Base-by-base conservation (phyloP, 345 rosid species). In the Camelina neglecta region DNA sequence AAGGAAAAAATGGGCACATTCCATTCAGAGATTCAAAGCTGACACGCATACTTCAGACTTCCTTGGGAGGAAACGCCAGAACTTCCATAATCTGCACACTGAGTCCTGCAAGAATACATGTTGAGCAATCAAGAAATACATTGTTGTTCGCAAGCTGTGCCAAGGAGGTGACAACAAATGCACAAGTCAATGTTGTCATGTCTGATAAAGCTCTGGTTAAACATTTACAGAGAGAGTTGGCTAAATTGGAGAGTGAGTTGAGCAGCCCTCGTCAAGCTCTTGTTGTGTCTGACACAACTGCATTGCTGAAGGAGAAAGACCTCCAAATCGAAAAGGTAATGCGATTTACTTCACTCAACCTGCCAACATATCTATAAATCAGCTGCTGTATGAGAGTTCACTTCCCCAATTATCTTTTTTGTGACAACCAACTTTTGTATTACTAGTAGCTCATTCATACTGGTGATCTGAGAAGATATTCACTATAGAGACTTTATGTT, bases 111-210 rank as follows among this genome's bases (percentile, higher is more conserved):
- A 83, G 96, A 83, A 84, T 69, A 77, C 97, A 95, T 73, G 96
- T 90, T 53, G 99, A 95, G 78, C 97, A 95, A 74, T 88, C 99
- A 60, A 88, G 97, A 74, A 95, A 95, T 71, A 92, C 96, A 18
- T 90, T 95, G 74, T 71, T 95, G 79, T 95, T 95, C 68, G 99
- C 99, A 53, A 89, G 96, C 65, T 92, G 97, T 81, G 99, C 99
- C 9, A 92, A 92, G 79, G 97, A 90, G 79, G 97, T 95, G 83
- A 45, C 88, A 53, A 95, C 96, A 44, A 90, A 88, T 80, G 99
- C 97, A 48, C 93, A 85, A 75, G 91, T 95, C 75, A 90, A 92
- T 44, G 90, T 92, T 23, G 91, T 92, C 48, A 73, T 94, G 87
- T 89, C 97, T 61, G 96, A 92, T 81, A 94, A 90, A 86, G 89